A percentile compares a stretch with the other conserved stretches of the same genome.
Evolutionary conservation across 1,284 basidiomycete species (phyloP).

Genomic region (Pyrrhoderma lamaoense): DNA sequence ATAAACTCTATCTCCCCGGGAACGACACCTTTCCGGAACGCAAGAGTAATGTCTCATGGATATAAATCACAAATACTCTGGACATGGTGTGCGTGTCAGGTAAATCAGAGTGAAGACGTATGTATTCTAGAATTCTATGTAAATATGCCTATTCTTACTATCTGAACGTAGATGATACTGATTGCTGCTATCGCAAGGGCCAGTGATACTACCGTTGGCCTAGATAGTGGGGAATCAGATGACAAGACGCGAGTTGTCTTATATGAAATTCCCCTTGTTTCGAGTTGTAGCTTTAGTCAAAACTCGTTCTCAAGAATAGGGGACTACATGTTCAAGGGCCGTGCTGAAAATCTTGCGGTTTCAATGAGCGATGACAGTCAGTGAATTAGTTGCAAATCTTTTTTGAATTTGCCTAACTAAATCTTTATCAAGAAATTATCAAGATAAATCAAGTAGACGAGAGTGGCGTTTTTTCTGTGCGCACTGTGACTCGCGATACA

Average conservation of each 20-base stretch:
- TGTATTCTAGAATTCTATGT: conserved; percentile 12
- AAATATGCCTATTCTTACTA: background rate
- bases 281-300: conserved; percentile 5
- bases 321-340: conserved; percentile 10
- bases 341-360: conserved; percentile 1
- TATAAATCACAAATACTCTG: conserved; percentile 30
- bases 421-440: background rate
- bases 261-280: conserved; percentile 4
- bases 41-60: conserved; percentile 9
- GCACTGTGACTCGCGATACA: background rate
- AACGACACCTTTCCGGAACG: background rate
- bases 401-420: conserved; percentile 1
- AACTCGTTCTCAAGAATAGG: conserved; percentile 8
- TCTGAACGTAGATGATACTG: conserved; percentile 1
- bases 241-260: conserved; percentile 9
- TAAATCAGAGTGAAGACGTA: conserved; percentile 40
- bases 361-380: conserved; percentile 2
- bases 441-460: conserved; percentile 11
- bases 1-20: conserved; percentile 16
- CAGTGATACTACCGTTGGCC: background rate
- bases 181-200: conserved; percentile 13
- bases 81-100: conserved; percentile 41
- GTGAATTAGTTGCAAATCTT: background rate
- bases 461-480: background rate
- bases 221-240: conserved; percentile 12